These are phyloP conservation scores for Phytophthora meadii DNA, from an alignment of 352 stramenopile species.

Conservation along the genomic window DNA sequence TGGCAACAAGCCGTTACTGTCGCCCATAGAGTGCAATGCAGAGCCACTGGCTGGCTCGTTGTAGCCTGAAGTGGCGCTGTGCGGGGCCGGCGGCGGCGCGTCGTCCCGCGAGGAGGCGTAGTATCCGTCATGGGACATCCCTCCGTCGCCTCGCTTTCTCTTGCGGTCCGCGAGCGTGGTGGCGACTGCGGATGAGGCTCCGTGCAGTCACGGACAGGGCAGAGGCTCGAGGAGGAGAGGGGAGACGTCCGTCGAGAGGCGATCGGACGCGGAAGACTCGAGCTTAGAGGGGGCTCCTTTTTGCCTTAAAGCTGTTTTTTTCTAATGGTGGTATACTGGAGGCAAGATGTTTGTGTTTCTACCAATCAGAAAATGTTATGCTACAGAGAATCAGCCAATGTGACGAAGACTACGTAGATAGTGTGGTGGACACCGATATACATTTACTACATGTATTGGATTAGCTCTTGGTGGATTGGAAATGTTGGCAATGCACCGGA, in stretches of 20 bases:
- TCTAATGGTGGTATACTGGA: conserved; percentile 6
- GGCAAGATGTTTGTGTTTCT: conserved; percentile 9
- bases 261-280: neutral
- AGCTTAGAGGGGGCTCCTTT: neutral
- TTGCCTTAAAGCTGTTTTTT: neutral
- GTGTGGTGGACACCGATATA: conserved; percentile 10
- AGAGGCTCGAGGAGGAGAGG: conserved; percentile 3
- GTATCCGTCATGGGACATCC: conserved; percentile 71
- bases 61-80: conserved; percentile 33
- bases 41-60: conserved; percentile 24
- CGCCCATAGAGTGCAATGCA: conserved; percentile 28
- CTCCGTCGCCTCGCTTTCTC: conserved; percentile 62
- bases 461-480: neutral
- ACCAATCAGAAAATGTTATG: conserved; percentile 8
- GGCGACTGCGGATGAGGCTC: conserved; percentile 16
- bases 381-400: conserved; percentile 14
- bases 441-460: no score
- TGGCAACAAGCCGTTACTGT: conserved; percentile 25
- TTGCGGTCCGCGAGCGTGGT: conserved; percentile 59
- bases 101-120: conserved; percentile 54
- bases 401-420: conserved; percentile 14
- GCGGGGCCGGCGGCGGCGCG: conserved; percentile 35
- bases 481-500: neutral
- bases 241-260: conserved; percentile 14
- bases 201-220: conserved; percentile 28